Percentiles rank a stretch among this genome's conserved stretches.
Evolutionary conservation across 228 moss, liverwort and hornwort species (phyloP).

Genomic region (Sphagnum fallax): DNA sequence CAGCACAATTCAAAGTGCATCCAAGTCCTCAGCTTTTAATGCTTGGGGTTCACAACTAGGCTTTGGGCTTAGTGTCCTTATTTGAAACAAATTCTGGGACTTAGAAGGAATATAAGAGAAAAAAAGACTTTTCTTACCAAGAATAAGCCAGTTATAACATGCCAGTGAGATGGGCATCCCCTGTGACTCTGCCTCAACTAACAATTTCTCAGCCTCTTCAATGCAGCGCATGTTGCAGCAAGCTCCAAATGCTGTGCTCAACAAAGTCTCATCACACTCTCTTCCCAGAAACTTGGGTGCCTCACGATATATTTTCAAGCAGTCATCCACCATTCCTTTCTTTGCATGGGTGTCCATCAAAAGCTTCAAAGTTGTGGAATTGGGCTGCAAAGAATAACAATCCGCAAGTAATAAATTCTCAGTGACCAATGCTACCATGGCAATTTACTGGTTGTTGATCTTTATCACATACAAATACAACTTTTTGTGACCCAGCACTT

Average conservation of each 20-base stretch:
- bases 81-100: too few species aligned
- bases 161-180: conserved; percentile 34
- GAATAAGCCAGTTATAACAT: conserved; percentile 90
- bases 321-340: conserved; percentile 85
- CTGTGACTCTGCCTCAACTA: conserved; percentile 47
- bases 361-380: conserved; percentile 72
- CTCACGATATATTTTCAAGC: conserved; percentile 69
- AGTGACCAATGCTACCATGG: too few species aligned
- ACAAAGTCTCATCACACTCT: conserved; percentile 63
- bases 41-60: too few species aligned
- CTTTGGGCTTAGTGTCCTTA: too few species aligned
- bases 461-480: too few species aligned
- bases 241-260: conserved; percentile 79
- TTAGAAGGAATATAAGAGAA: too few species aligned
- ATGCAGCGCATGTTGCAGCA: conserved; percentile 94
- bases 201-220: conserved; percentile 62
- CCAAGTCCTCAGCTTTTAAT: too few species aligned
- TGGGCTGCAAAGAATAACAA: conserved; percentile 32
- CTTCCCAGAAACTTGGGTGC: conserved; percentile 53
- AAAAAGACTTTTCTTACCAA: conserved; percentile 36
- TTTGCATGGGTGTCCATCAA: conserved; percentile 88
- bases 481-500: too few species aligned
- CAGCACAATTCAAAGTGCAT: too few species aligned
- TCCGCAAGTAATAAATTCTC: too few species aligned
- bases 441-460: too few species aligned